A percentile compares a stretch with the other conserved stretches of the same genome.
Evolutionary conservation across 202 grass and related monocot genomes (phyloP).

Genomic region (Cymbopogon flexuosus): DNA sequence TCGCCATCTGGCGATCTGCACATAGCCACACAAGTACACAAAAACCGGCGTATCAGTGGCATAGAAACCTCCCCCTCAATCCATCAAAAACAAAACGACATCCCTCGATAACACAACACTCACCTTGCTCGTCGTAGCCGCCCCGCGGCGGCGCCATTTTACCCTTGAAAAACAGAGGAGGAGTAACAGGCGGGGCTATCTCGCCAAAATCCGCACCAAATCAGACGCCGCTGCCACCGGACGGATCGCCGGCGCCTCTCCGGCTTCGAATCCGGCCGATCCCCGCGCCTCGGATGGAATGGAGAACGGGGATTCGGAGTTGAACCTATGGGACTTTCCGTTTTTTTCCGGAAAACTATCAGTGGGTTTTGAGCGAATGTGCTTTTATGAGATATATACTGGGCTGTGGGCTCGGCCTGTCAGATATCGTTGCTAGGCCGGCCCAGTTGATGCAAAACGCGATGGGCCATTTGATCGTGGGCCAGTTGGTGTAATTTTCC

Average conservation of each 20-base stretch:
- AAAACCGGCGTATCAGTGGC: neutral
- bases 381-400: too few species aligned
- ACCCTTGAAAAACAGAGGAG: constrained; percentile 1
- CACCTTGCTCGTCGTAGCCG: constrained; percentile 39
- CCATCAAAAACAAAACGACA: neutral
- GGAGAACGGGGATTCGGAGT: neutral
- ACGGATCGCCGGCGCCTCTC: neutral
- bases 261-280: neutral
- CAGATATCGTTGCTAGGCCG: neutral
- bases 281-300: neutral
- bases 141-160: constrained; percentile 28
- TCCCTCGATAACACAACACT: neutral
- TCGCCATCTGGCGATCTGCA: constrained; percentile 37
- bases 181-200: neutral
- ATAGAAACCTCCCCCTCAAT: neutral
- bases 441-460: neutral
- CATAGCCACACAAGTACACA: neutral
- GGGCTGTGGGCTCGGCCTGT: neutral
- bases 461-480: neutral
- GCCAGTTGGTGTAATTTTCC: neutral
- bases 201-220: constrained; percentile 5
- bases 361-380: neutral
- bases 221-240: neutral
- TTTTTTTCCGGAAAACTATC: neutral
- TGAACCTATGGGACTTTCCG: too few species aligned